These are phyloP conservation scores for Sporisorium reilianum DNA, from an alignment of 1,284 basidiomycete genomes.

Conservation along the genomic window DNA sequence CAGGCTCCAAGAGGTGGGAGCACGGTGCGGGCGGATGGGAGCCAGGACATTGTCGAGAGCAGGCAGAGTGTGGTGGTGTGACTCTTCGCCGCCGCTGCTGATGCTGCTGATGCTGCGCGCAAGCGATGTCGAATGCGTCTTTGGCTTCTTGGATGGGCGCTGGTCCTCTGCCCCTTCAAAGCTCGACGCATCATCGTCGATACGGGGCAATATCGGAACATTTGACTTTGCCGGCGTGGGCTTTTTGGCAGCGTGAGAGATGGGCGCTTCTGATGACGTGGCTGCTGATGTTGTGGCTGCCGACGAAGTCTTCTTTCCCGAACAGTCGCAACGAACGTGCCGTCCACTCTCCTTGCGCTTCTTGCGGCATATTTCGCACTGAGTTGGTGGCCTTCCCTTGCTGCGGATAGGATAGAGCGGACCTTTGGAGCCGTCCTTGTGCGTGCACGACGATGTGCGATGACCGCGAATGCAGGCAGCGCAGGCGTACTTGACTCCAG, in stretches of 20 bases:
- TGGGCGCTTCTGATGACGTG: neutral
- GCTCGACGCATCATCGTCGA: neutral
- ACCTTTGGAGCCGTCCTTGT: constrained; percentile 63
- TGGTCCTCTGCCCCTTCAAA: neutral
- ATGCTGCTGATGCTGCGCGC: neutral
- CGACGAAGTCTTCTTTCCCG: constrained; percentile 23
- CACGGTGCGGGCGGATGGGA: constrained; percentile 22
- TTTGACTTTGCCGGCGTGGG: neutral
- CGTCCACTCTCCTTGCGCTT: constrained; percentile 52
- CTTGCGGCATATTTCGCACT: constrained; percentile 60
- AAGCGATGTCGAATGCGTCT: neutral
- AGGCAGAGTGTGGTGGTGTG: neutral
- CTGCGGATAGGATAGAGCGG: constrained; percentile 56
- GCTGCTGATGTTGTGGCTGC: constrained; percentile 1
- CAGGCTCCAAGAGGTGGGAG: constrained; percentile 33
- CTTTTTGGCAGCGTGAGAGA: constrained; percentile 8
- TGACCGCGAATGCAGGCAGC: constrained; percentile 64
- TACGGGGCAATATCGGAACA: constrained; percentile 14
- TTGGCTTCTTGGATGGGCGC: constrained; percentile 24
- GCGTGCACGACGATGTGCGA: constrained; percentile 59
- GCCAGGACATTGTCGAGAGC: constrained; percentile 22
- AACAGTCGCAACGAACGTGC: constrained; percentile 57
- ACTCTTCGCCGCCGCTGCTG: too few species aligned
- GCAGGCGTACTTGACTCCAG: constrained; percentile 61
- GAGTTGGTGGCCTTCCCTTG: constrained; percentile 60